Evolutionary conservation across 2,329 filamentous ascomycete genomes (phyloP).

Genomic region (Clonostachys rosea): DNA sequence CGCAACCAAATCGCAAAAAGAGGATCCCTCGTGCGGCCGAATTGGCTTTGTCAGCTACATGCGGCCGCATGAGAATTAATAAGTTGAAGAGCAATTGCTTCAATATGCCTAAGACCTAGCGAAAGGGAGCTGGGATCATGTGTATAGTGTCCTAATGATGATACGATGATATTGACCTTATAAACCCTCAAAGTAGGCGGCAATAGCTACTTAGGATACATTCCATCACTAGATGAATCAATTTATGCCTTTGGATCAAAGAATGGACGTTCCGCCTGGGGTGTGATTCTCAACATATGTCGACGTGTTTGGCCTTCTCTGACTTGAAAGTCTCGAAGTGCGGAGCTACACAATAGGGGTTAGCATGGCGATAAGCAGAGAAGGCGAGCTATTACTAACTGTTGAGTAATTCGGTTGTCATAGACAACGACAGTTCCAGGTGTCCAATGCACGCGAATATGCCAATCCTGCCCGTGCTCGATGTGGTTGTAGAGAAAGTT

Average conservation of each 20-base stretch:
- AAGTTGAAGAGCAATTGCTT: too few relatives aligned
- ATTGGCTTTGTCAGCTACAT: too few relatives aligned
- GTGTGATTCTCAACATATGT: neutral
- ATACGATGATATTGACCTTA: too few relatives aligned
- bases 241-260: neutral
- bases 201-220: too few relatives aligned
- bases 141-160: too few relatives aligned
- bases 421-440: constrained; percentile 62
- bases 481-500: constrained; percentile 65
- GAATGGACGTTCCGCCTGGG: neutral
- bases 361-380: neutral
- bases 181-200: too few relatives aligned
- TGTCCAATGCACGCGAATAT: constrained; percentile 68
- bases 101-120: too few relatives aligned
- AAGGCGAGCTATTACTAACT: neutral
- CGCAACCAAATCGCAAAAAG: too few relatives aligned
- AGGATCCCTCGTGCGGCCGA: too few relatives aligned
- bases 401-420: constrained; percentile 63
- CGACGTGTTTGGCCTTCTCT: neutral
- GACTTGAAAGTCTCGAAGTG: neutral
- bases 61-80: too few relatives aligned
- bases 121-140: too few relatives aligned
- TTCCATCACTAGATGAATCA: too few relatives aligned
- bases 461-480: constrained; percentile 66
- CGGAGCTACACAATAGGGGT: neutral